Percentiles rank a stretch among this genome's conserved stretches.
phyloP scores from a whole-genome alignment of 306 rosid species.

The Trifolium dubium region DNA sequence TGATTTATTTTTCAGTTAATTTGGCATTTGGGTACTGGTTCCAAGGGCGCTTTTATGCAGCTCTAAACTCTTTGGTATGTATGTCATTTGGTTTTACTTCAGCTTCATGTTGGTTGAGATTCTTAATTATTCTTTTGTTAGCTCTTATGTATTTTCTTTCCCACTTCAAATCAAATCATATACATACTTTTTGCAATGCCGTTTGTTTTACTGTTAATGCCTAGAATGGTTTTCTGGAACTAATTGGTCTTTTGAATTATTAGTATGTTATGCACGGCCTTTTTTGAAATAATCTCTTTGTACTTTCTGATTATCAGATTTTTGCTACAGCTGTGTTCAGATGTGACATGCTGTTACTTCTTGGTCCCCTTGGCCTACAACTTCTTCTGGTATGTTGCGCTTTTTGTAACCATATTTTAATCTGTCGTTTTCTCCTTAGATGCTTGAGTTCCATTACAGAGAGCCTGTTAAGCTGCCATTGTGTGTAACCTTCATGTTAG shows the following conservation, averaged over 20 bases:
- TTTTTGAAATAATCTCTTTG: constrained; percentile 35
- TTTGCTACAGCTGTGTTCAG: constrained; percentile 80
- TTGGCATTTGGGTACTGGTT: constrained; percentile 89
- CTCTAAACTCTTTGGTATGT: constrained; percentile 78
- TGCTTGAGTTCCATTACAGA: constrained; percentile 16
- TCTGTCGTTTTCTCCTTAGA: constrained; percentile 15
- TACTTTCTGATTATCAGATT: constrained; percentile 61
- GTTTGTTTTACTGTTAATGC: not conserved
- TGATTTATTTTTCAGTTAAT: constrained; percentile 68
- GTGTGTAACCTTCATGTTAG: constrained; percentile 21
- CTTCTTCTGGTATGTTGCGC: constrained; percentile 72
- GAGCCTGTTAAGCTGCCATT: constrained; percentile 15
- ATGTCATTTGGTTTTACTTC: constrained; percentile 32
- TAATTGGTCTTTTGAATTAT: not conserved
- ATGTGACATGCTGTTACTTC: constrained; percentile 89
- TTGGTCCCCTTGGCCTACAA: constrained; percentile 77
- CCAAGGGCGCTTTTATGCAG: constrained; percentile 68
- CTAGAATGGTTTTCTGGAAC: constrained; percentile 14
- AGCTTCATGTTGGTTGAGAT: constrained; percentile 22
- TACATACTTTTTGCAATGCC: constrained; percentile 27
- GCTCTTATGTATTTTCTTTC: not conserved
- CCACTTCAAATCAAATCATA: not conserved
- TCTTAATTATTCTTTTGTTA: not conserved
- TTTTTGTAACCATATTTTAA: constrained; percentile 15
- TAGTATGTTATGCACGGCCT: constrained; percentile 3